Percentiles rank a stretch among this genome's conserved stretches.
Evolutionary conservation across 2,329 filamentous ascomycete species (phyloP).

Genomic region (Botrytis byssoidea): DNA sequence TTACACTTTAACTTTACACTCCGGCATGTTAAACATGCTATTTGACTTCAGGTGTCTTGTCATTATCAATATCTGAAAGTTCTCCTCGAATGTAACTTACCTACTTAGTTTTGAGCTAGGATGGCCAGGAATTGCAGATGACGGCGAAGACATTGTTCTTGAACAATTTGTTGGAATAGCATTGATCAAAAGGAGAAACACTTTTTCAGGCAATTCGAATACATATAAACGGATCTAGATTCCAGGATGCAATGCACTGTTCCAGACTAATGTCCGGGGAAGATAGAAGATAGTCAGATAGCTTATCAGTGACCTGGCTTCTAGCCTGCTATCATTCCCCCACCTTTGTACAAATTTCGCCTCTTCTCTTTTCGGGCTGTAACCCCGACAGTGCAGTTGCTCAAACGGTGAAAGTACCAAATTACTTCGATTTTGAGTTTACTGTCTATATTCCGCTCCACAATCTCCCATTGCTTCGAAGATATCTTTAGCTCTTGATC

Average conservation of each 20-base stretch:
- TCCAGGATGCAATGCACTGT: background rate
- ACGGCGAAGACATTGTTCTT: background rate
- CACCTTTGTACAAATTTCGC: background rate
- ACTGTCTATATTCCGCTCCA: slow-evolving; percentile 42
- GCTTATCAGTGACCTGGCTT: background rate
- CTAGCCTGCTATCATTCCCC: background rate
- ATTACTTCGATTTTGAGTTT: background rate
- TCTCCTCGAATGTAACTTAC: background rate
- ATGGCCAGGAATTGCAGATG: background rate
- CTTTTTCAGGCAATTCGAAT: background rate
- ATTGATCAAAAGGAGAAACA: background rate
- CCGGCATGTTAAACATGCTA: slow-evolving; percentile 43
- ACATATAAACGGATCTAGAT: background rate
- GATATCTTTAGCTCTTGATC: slow-evolving; percentile 37
- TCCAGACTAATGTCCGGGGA: background rate
- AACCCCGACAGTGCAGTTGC: background rate
- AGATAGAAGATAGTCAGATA: background rate
- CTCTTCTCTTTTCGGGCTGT: background rate
- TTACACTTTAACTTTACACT: slow-evolving; percentile 44
- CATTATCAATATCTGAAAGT: background rate
- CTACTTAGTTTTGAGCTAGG: background rate
- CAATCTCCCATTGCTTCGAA: slow-evolving; percentile 44
- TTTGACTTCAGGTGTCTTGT: slow-evolving; percentile 8
- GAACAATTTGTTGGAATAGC: background rate
- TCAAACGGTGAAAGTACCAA: background rate